phyloP scores from a whole-genome alignment of 2,329 filamentous ascomycete species.

The Alternaria incomplexa region DNA sequence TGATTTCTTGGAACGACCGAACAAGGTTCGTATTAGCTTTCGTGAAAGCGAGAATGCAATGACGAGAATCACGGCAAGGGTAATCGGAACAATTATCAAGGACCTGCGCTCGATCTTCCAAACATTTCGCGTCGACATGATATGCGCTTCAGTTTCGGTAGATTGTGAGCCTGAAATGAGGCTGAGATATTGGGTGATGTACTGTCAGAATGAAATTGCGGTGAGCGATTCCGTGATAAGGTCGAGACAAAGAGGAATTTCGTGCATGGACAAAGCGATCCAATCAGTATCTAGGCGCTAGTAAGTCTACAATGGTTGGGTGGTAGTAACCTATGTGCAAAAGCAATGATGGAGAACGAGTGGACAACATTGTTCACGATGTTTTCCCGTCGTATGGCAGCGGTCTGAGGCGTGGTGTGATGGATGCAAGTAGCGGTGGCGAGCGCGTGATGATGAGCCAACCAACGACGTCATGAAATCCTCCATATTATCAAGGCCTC shows the following conservation, averaged over 20 bases:
- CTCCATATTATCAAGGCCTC: slow-evolving; percentile 1
- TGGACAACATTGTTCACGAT: background rate
- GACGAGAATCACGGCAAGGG: background rate
- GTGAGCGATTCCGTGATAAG: background rate
- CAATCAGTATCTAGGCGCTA: background rate
- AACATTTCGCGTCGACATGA: background rate
- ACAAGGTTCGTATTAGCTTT: background rate
- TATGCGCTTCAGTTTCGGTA: background rate
- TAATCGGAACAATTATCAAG: background rate
- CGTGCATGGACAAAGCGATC: background rate
- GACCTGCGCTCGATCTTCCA: background rate
- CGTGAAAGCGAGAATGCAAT: background rate
- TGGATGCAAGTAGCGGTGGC: slow-evolving; percentile 8
- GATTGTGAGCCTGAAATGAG: background rate
- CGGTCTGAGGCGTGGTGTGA: slow-evolving; percentile 6
- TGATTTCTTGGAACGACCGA: background rate
- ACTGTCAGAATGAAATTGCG: background rate
- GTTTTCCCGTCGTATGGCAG: background rate
- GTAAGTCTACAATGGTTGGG: background rate
- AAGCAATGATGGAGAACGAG: background rate
- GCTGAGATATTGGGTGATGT: background rate
- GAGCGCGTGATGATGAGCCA: slow-evolving; percentile 11
- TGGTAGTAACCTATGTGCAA: background rate
- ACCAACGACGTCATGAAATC: slow-evolving; percentile 15
- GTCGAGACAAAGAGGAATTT: background rate